These are phyloP conservation scores for Selenicereus undatus DNA, from an alignment of 148 eudicot genomes.

Conservation along the genomic window DNA sequence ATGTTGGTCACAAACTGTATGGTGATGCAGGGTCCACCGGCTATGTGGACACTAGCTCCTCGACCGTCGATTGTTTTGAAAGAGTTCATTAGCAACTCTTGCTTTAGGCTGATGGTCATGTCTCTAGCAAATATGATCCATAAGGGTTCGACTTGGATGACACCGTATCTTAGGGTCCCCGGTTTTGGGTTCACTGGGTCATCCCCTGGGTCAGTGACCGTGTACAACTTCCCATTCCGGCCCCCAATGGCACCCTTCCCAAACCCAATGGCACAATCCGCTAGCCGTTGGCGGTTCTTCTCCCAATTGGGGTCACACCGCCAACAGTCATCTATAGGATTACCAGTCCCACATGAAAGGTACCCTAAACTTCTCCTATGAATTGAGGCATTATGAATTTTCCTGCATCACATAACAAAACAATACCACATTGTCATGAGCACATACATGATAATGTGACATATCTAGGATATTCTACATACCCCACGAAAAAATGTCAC, in stretches of 20 bases:
- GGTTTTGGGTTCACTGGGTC: slow-evolving; percentile 55
- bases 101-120: slow-evolving; percentile 51
- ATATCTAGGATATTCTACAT: no score
- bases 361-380: slow-evolving; percentile 50
- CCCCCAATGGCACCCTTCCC: slow-evolving; percentile 73
- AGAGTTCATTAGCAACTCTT: slow-evolving; percentile 58
- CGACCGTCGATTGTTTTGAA: slow-evolving; percentile 69
- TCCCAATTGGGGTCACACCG: slow-evolving; percentile 63
- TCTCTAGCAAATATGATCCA: slow-evolving; percentile 58
- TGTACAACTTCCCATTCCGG: slow-evolving; percentile 46
- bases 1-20: slow-evolving; percentile 57
- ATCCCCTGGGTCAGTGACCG: slow-evolving; percentile 41
- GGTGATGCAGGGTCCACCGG: slow-evolving; percentile 64
- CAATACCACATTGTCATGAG: slow-evolving; percentile 1
- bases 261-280: slow-evolving; percentile 74
- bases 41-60: slow-evolving; percentile 55
- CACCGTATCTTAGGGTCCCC: slow-evolving; percentile 52
- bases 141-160: slow-evolving; percentile 52
- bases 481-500: background rate
- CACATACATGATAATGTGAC: background rate
- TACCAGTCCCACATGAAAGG: slow-evolving; percentile 63
- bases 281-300: slow-evolving; percentile 52
- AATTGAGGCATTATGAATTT: slow-evolving; percentile 36
- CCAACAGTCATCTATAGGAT: slow-evolving; percentile 89
- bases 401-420: slow-evolving; percentile 27